These are phyloP conservation scores for Trypanosoma conorhini DNA, from an alignment of 208 protist genomes.

Conservation along the genomic window DNA sequence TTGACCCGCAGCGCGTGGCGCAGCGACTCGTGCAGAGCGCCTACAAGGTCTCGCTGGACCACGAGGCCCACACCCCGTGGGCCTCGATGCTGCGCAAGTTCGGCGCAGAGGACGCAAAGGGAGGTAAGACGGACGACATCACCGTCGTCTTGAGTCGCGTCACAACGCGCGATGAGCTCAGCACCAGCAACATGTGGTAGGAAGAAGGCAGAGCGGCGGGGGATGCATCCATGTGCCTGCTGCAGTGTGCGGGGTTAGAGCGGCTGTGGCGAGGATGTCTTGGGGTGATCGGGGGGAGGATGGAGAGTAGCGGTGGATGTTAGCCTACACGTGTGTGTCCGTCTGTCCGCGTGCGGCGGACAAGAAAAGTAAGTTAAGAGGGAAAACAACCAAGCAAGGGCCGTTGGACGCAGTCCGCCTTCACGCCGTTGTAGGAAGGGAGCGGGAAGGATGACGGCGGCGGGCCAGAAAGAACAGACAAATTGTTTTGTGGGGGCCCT, in stretches of 20 bases:
- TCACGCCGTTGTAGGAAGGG: not conserved
- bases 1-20: conserved; percentile 88
- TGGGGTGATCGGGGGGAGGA: too few species aligned
- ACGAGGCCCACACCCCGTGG: conserved; percentile 81
- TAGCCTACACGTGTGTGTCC: too few species aligned
- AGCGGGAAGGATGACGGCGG: not conserved
- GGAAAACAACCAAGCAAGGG: not conserved
- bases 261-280: too few species aligned
- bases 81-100: conserved; percentile 80
- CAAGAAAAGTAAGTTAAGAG: not conserved
- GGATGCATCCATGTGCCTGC: too few species aligned
- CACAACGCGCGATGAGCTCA: conserved; percentile 77
- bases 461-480: not conserved
- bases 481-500: not conserved
- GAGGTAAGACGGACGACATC: conserved; percentile 92
- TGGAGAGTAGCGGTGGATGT: too few species aligned
- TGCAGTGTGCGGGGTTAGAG: too few species aligned
- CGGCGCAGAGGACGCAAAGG: conserved; percentile 64
- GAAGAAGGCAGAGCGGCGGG: not conserved
- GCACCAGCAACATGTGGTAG: conserved; percentile 62
- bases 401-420: not conserved
- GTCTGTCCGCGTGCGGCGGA: not conserved
- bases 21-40: conserved; percentile 85
- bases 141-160: conserved; percentile 89
- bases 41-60: conserved; percentile 71